These are phyloP conservation scores for Candida alai DNA, from an alignment of 805 yeast genomes.

Conservation along the genomic window DNA sequence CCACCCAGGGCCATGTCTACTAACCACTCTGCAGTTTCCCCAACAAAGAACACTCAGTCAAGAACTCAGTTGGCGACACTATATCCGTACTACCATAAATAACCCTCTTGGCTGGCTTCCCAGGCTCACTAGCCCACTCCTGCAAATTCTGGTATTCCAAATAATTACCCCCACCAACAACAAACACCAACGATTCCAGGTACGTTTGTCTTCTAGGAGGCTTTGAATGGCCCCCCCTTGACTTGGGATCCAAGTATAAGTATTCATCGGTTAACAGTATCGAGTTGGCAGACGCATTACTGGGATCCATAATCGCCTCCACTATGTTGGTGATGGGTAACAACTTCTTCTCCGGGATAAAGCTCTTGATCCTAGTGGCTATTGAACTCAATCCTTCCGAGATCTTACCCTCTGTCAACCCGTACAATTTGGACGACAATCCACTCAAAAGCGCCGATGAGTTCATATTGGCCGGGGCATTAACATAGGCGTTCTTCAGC, in stretches of 20 bases:
- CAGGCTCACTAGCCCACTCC: slow-evolving; percentile 60
- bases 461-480: slow-evolving; percentile 36
- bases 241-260: slow-evolving; percentile 83
- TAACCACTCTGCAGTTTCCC: slow-evolving; percentile 28
- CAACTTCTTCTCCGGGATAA: slow-evolving; percentile 82
- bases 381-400: slow-evolving; percentile 88
- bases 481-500: slow-evolving; percentile 10
- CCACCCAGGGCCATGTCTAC: too few relatives aligned
- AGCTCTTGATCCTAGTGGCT: slow-evolving; percentile 80
- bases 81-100: slow-evolving; percentile 86
- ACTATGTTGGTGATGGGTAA: slow-evolving; percentile 88
- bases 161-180: slow-evolving; percentile 96
- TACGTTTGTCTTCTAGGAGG: slow-evolving; percentile 84
- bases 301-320: slow-evolving; percentile 88
- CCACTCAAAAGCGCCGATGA: slow-evolving; percentile 65
- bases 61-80: slow-evolving; percentile 63
- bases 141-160: slow-evolving; percentile 90
- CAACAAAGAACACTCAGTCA: slow-evolving; percentile 59
- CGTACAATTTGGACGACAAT: slow-evolving; percentile 71
- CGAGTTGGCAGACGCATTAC: slow-evolving; percentile 56
- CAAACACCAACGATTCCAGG: slow-evolving; percentile 81
- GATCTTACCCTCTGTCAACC: slow-evolving; percentile 76
- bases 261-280: slow-evolving; percentile 81
- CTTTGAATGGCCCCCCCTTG: slow-evolving; percentile 84
- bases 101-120: slow-evolving; percentile 48